Percentiles rank a stretch among this genome's conserved stretches.
Evolutionary conservation across 768 basidiomycete genomes (phyloP).

Genomic region (Mycena vitilis): DNA sequence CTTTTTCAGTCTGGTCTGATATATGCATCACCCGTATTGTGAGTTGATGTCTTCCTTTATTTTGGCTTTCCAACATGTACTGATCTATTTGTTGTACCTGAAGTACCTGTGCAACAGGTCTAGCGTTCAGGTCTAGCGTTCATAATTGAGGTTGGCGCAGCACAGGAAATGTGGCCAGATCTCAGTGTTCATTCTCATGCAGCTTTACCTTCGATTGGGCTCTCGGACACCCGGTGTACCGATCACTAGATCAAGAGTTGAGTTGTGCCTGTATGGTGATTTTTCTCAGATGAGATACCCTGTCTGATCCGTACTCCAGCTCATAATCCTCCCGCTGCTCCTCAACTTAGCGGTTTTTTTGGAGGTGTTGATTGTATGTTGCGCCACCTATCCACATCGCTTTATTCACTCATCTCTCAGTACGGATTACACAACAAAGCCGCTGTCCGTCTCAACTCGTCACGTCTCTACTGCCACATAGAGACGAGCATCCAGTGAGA

Average conservation of each 20-base stretch:
- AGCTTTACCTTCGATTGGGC: slow-evolving; percentile 10
- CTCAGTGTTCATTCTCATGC: neutral
- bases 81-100: neutral
- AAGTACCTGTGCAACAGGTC: slow-evolving; percentile 8
- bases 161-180: neutral
- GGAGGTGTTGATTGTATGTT: slow-evolving; percentile 7
- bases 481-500: neutral
- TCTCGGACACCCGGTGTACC: neutral
- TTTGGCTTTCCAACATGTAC: too few species aligned
- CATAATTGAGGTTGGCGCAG: slow-evolving; percentile 1
- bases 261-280: neutral
- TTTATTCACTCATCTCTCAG: neutral
- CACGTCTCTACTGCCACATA: slow-evolving; percentile 9
- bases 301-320: neutral
- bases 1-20: slow-evolving; percentile 24
- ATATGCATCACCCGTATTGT: slow-evolving; percentile 29
- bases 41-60: neutral
- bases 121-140: slow-evolving; percentile 16
- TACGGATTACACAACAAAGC: slow-evolving; percentile 7
- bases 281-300: neutral
- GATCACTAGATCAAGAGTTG: neutral
- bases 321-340: slow-evolving; percentile 5
- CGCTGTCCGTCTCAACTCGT: neutral
- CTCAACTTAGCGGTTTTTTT: slow-evolving; percentile 14
- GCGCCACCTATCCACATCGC: neutral